Evolutionary conservation across 208 protist genomes (phyloP).

Genomic region (Wallacemonas sp.): DNA sequence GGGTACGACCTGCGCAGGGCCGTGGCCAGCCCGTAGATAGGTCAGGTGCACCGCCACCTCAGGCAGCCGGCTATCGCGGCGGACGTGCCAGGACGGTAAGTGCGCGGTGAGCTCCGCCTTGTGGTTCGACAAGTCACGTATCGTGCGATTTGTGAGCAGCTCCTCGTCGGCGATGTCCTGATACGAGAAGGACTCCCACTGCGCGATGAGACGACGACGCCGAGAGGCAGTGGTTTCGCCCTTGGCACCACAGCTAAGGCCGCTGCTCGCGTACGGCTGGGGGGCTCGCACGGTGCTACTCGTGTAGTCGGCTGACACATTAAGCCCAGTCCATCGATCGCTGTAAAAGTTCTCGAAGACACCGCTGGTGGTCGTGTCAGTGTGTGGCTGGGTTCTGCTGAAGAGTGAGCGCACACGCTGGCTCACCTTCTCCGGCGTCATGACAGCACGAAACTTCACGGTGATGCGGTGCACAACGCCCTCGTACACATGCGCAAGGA

Average conservation of each 20-base stretch:
- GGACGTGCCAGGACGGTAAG: not conserved
- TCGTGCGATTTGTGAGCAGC: constrained; percentile 26
- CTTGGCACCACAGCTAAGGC: constrained; percentile 12
- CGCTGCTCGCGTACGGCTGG: constrained; percentile 4
- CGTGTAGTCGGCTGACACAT: constrained; percentile 10
- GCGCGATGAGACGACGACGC: constrained; percentile 21
- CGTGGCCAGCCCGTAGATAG: not conserved
- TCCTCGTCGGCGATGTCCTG: constrained; percentile 36
- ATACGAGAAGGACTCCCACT: constrained; percentile 32
- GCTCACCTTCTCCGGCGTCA: not conserved
- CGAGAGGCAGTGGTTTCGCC: constrained; percentile 19
- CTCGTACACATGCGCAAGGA: constrained; percentile 8
- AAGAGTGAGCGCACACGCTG: not conserved
- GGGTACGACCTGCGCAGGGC: not conserved
- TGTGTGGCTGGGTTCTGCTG: not conserved
- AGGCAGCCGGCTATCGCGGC: not conserved
- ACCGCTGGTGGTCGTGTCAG: not conserved
- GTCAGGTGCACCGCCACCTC: not conserved
- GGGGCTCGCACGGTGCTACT: not conserved
- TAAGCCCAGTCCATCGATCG: constrained; percentile 33
- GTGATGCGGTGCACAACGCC: not conserved
- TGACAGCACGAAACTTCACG: not conserved
- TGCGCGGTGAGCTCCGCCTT: not conserved
- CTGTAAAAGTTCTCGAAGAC: constrained; percentile 17
- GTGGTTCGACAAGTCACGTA: constrained; percentile 27